Percentiles rank a stretch among this genome's conserved stretches.
Conservation (phyloP, 2,329 filamentous ascomycete genomes). For the Colletotrichum sp. region DNA sequence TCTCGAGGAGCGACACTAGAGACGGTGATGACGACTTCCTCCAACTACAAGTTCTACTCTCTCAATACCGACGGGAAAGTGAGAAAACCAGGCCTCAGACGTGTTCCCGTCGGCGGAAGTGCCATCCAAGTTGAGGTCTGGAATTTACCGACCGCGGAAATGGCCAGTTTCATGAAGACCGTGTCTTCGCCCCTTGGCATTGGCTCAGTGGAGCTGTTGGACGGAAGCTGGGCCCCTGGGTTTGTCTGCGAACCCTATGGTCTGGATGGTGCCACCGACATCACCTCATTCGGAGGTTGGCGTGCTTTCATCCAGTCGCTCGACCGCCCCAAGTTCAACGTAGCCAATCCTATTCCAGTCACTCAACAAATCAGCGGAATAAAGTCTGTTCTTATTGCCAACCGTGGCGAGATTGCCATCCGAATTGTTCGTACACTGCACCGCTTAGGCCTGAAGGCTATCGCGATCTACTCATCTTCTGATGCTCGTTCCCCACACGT, state of each 20-base stretch:
- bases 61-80: slow-evolving; percentile 24
- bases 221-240: slow-evolving; percentile 37
- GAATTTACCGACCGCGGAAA: slow-evolving; percentile 30
- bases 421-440: slow-evolving; percentile 72
- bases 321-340: neutral
- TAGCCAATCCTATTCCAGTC: neutral
- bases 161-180: slow-evolving; percentile 37
- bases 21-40: slow-evolving; percentile 30
- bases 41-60: slow-evolving; percentile 34
- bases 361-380: slow-evolving; percentile 13
- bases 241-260: slow-evolving; percentile 43
- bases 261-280: slow-evolving; percentile 32
- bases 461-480: slow-evolving; percentile 69
- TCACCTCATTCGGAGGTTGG: slow-evolving; percentile 37
- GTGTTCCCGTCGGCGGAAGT: slow-evolving; percentile 28
- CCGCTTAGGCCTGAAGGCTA: slow-evolving; percentile 70
- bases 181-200: slow-evolving; percentile 38
- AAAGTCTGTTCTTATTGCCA: slow-evolving; percentile 66
- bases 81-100: slow-evolving; percentile 36
- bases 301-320: slow-evolving; percentile 27
- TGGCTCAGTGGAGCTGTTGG: slow-evolving; percentile 37
- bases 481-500: slow-evolving; percentile 74
- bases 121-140: slow-evolving; percentile 41
- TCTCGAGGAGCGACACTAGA: slow-evolving; percentile 31
- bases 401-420: slow-evolving; percentile 77